Evolutionary conservation across 31 red algal species (phyloP), one percentile per base, ranked within the genome.

Genomic region (Odonthalia washingtoniensis): DNA sequence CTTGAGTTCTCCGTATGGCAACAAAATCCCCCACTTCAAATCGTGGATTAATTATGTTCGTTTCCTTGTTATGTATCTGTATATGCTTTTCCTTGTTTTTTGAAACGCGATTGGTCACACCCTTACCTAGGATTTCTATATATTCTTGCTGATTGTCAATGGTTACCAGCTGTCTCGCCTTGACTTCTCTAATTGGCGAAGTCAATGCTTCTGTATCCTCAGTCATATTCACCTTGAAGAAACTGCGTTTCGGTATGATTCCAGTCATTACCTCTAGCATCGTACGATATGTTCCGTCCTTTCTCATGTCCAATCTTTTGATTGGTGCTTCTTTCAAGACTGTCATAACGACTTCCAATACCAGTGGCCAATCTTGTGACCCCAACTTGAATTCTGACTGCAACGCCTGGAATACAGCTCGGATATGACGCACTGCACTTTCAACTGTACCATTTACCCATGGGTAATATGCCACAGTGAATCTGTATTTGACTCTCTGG

Each of bases 381-480:
- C 37, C 42, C n/a, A 90, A 67, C 42, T 64, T 81, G 31, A 53
- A 65, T 76, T 90, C 77, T 21, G 38, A 64, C 2, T 40, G 32
- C 36, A 90, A 16, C 3, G 87, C 76, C 14, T 16, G 67, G 39
- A 30, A 75, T 28, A 70, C 73, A 9, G 76, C 30, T 27, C 45
- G 36, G 30, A 91, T 79, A 44, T 91, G 73, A 1, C 80, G 70
- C 36, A 38, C 61, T 1, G 74, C 18, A 3, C 53, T 14, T 46
- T 87, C 90, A 12, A 86, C 67, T 30, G 75, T 80, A 14, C 90
- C 82, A 65, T 92, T 92, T 1, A 73, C 75, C 82, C 90, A 92
- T n/a, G n/a, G n/a, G n/a, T n/a, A n/a, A n/a, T n/a, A n/a, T n/a
- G n/a, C n/a, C n/a, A n/a, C n/a, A n/a, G n/a, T n/a, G n/a, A n/a